Conservation (phyloP, 2,329 filamentous ascomycete species). For the Graphiopsis chlorocephala region DNA sequence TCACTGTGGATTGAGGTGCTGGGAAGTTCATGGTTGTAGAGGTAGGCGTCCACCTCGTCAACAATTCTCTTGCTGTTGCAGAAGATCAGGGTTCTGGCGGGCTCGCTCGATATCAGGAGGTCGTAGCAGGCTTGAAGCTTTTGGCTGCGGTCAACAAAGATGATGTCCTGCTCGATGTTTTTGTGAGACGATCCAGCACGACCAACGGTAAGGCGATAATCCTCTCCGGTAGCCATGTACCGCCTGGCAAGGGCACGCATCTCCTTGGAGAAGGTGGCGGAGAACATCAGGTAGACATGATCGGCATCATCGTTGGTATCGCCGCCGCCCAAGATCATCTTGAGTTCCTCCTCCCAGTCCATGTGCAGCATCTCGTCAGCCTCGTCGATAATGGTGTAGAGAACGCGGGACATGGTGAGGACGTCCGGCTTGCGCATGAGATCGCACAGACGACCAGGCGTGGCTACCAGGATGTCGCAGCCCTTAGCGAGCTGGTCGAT, state of each 20-base stretch:
- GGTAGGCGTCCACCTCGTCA: constrained; percentile 81
- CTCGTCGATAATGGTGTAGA: constrained; percentile 80
- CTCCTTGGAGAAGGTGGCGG: constrained; percentile 84
- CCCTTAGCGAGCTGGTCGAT: constrained; percentile 72
- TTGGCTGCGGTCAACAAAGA: constrained; percentile 61
- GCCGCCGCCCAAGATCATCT: constrained; percentile 73
- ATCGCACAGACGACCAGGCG: constrained; percentile 80
- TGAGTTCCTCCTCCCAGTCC: constrained; percentile 76
- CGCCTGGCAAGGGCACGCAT: constrained; percentile 73
- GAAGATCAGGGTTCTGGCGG: constrained; percentile 82
- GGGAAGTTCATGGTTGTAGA: constrained; percentile 77
- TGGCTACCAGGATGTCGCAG: constrained; percentile 85
- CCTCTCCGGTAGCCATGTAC: constrained; percentile 65
- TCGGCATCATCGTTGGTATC: constrained; percentile 74
- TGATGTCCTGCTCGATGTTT: constrained; percentile 76
- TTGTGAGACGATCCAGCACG: constrained; percentile 73
- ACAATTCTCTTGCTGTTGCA: constrained; percentile 76
- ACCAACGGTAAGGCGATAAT: constrained; percentile 80
- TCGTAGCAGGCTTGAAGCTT: constrained; percentile 73
- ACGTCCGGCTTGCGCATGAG: constrained; percentile 71
- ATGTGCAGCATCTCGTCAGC: constrained; percentile 83
- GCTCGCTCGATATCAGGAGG: constrained; percentile 66
- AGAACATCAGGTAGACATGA: constrained; percentile 77
- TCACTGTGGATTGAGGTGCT: constrained; percentile 85
- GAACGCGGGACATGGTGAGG: constrained; percentile 71